A percentile compares a stretch with the other conserved stretches of the same genome.
Conservation (phyloP, 1,284 basidiomycete genomes). For the Veloporphyrellus conicus region DNA sequence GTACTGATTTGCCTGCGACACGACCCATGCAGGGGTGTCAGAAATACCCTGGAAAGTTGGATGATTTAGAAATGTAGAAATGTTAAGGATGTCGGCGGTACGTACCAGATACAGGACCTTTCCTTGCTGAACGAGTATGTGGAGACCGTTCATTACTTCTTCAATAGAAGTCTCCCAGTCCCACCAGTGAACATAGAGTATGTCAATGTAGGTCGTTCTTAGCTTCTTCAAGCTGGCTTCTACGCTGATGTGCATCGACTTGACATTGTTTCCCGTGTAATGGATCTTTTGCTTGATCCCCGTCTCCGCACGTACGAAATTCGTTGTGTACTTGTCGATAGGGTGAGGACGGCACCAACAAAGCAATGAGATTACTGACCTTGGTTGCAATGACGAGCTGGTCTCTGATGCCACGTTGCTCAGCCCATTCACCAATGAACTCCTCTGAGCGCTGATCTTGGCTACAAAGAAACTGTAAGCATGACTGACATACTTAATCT, state of each 20-base stretch:
- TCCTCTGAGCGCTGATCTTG: slow-evolving; percentile 41
- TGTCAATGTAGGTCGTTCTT: slow-evolving; percentile 38
- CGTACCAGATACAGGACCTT: slow-evolving; percentile 44
- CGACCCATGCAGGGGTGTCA: slow-evolving; percentile 43
- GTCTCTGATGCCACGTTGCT: slow-evolving; percentile 40
- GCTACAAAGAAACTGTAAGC: slow-evolving; percentile 15
- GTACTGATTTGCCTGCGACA: slow-evolving; percentile 38
- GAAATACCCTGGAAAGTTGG: slow-evolving; percentile 26
- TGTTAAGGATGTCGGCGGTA: background rate
- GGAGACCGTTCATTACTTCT: slow-evolving; percentile 44
- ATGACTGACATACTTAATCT: background rate
- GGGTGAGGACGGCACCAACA: background rate
- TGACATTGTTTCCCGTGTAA: slow-evolving; percentile 37
- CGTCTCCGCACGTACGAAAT: slow-evolving; percentile 23
- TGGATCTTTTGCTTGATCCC: slow-evolving; percentile 25
- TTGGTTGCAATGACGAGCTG: slow-evolving; percentile 48
- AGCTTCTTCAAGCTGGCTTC: slow-evolving; percentile 40
- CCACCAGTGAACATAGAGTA: slow-evolving; percentile 38
- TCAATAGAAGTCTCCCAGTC: slow-evolving; percentile 40
- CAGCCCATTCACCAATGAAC: slow-evolving; percentile 47
- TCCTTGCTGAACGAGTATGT: slow-evolving; percentile 39
- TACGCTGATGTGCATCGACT: slow-evolving; percentile 33
- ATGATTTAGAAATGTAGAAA: background rate
- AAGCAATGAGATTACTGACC: slow-evolving; percentile 17
- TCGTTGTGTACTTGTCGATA: slow-evolving; percentile 30